Percentiles rank a stretch among this genome's conserved stretches.
phyloP scores from a whole-genome alignment of 2,329 filamentous ascomycete genomes.

The Talaromyces sp. region DNA sequence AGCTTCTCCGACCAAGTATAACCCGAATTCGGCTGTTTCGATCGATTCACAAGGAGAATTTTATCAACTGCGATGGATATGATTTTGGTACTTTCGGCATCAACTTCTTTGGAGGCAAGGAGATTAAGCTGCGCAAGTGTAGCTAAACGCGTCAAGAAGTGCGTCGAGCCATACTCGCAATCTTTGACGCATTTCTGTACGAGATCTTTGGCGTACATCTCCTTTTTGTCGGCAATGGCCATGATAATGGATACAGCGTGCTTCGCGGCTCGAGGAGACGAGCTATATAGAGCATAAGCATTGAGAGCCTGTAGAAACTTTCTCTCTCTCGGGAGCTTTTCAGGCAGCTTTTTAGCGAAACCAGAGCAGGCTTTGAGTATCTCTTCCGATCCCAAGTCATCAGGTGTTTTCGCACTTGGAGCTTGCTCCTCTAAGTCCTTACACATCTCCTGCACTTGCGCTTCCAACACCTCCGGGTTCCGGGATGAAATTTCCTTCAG shows the following conservation, averaged over 20 bases:
- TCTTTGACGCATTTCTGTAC: conserved; percentile 70
- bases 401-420: conserved; percentile 63
- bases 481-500: conserved; percentile 86
- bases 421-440: conserved; percentile 78
- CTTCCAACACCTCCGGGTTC: conserved; percentile 86
- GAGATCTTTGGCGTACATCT: conserved; percentile 81
- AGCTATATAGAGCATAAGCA: conserved; percentile 77
- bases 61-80: conserved; percentile 72
- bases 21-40: conserved; percentile 50
- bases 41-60: conserved; percentile 67
- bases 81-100: conserved; percentile 71
- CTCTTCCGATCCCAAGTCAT: conserved; percentile 74
- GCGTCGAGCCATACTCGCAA: conserved; percentile 66
- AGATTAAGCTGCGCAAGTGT: conserved; percentile 66
- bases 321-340: conserved; percentile 75
- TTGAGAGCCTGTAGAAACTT: conserved; percentile 78
- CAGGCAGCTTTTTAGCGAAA: conserved; percentile 80
- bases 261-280: conserved; percentile 79
- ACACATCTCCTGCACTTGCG: conserved; percentile 86
- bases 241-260: conserved; percentile 90
- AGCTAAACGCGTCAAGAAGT: conserved; percentile 63
- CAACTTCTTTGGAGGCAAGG: conserved; percentile 66
- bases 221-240: conserved; percentile 70
- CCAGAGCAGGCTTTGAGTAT: conserved; percentile 91
- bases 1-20: conserved; percentile 67